Percentiles rank a stretch among this genome's conserved stretches.
These are phyloP conservation scores for Chlamydomonas sp. DNA, from an alignment of 139 green algal species.

Conservation along the genomic window DNA sequence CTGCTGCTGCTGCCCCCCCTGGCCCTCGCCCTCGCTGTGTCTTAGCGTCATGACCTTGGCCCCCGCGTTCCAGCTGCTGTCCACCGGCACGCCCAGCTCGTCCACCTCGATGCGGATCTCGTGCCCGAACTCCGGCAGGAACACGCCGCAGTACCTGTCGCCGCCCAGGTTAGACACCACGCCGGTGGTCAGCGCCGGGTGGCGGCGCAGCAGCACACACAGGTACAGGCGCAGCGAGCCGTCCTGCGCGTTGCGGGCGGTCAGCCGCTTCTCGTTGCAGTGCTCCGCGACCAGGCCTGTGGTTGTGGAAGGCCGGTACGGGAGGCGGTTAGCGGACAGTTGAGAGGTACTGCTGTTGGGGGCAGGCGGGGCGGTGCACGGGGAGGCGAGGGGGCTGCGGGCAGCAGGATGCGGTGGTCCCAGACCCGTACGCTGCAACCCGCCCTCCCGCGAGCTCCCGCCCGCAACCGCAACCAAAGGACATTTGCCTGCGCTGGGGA, in stretches of 20 bases:
- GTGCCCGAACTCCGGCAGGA: slow-evolving; percentile 75
- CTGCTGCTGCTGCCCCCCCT: slow-evolving; percentile 1
- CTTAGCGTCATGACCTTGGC: slow-evolving; percentile 39
- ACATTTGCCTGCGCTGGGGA: too few relatives aligned
- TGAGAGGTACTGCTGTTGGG: background rate
- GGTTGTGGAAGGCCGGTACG: background rate
- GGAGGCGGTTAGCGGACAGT: background rate
- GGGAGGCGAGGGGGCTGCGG: too few relatives aligned
- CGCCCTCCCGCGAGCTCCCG: too few relatives aligned
- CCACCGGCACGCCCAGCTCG: slow-evolving; percentile 41
- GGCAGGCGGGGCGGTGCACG: background rate
- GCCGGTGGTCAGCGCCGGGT: slow-evolving; percentile 50
- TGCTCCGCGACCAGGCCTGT: slow-evolving; percentile 67
- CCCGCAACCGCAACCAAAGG: too few relatives aligned
- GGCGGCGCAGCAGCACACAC: slow-evolving; percentile 71
- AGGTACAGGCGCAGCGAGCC: slow-evolving; percentile 80
- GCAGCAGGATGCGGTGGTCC: too few relatives aligned
- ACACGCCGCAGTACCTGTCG: slow-evolving; percentile 81
- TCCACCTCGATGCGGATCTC: slow-evolving; percentile 17
- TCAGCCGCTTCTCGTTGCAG: slow-evolving; percentile 78
- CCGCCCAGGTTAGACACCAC: slow-evolving; percentile 64
- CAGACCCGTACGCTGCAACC: too few relatives aligned
- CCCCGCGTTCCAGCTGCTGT: background rate
- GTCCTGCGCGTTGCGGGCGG: slow-evolving; percentile 73
- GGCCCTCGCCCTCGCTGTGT: background rate